Evolutionary conservation across 139 green algal species (phyloP), one percentile per base, ranked within the genome.

Genomic region (Yamagishiella unicocca): DNA sequence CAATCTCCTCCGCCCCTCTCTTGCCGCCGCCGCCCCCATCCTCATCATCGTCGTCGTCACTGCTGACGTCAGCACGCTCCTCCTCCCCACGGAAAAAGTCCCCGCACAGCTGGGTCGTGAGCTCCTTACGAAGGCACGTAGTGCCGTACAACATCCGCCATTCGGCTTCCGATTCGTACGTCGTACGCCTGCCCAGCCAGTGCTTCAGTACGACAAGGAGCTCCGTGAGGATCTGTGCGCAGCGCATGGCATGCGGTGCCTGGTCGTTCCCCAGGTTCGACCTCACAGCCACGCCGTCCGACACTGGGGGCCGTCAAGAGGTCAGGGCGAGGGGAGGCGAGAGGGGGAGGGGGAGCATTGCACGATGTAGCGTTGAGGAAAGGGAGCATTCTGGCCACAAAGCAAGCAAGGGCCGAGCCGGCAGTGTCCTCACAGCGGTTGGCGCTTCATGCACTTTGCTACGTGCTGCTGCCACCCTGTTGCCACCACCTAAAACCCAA

Each of bases 231-330:
- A 84, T 55, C 55, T 55, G 37, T 0, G 58, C 35, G 38, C 38
- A 58, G 46, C 35, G 19, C 22, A 42, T 25, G 10, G 77, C 77
- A 4, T 73, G 77, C 4, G 58, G 37, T 7, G 77, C 50, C 3
- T 40, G 17, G 77, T 84, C 77, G 58, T 84, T 73, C 38, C 77
- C 77, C 25, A 84, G 55, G 27, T 55, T 73, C 55, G 35, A 27
- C 19, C 74, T 46, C 35, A 68, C 37, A 14, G 50, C 17, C 29
- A 62, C 4, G 22, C 74, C 74, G 74, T 82, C 53, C 17, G 46
- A 67, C 22, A 82, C 70, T 78, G 27, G 2, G 33, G n/a, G n/a
- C n/a, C n/a, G n/a, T n/a, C n/a, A n/a, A n/a, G n/a, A n/a, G n/a
- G n/a, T n/a, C n/a, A n/a, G n/a, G n/a, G n/a, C n/a, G n/a, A n/a